These are phyloP conservation scores for Aspergillus avenaceus DNA, from an alignment of 495 filamentous ascomycete species.

Conservation along the genomic window DNA sequence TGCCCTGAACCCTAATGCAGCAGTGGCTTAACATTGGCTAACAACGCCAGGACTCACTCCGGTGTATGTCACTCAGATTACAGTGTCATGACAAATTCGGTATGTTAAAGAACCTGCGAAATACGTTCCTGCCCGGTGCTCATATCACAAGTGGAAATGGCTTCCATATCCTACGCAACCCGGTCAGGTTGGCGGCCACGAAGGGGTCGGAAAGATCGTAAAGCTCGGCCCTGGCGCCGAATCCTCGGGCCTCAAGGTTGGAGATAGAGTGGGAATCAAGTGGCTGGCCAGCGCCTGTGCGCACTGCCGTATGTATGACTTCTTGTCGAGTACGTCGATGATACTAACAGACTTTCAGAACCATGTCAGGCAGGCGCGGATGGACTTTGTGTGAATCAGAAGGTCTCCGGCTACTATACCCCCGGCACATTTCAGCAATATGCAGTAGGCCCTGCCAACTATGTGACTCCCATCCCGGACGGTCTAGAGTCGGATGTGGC, in stretches of 20 bases:
- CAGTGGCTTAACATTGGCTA: neutral
- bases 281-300: conserved; percentile 46
- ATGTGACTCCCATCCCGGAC: conserved; percentile 69
- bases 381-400: conserved; percentile 54
- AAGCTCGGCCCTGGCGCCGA: conserved; percentile 55
- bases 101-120: neutral
- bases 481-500: conserved; percentile 51
- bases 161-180: conserved; percentile 61
- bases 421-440: conserved; percentile 75
- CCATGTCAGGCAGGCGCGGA: conserved; percentile 58
- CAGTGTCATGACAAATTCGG: conserved; percentile 54
- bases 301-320: conserved; percentile 38
- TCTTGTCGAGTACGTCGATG: neutral
- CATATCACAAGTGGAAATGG: conserved; percentile 37
- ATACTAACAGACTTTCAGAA: conserved; percentile 16
- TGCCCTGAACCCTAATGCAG: conserved; percentile 1
- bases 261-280: conserved; percentile 63
- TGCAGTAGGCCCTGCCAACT: conserved; percentile 57
- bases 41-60: conserved; percentile 53
- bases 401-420: conserved; percentile 51
- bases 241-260: conserved; percentile 52
- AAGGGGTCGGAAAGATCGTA: conserved; percentile 57
- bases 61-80: conserved; percentile 70
- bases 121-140: neutral
- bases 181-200: conserved; percentile 64